Evolutionary conservation across 2,329 filamentous ascomycete species (phyloP).

Genomic region (Monosporascus ibericus): DNA sequence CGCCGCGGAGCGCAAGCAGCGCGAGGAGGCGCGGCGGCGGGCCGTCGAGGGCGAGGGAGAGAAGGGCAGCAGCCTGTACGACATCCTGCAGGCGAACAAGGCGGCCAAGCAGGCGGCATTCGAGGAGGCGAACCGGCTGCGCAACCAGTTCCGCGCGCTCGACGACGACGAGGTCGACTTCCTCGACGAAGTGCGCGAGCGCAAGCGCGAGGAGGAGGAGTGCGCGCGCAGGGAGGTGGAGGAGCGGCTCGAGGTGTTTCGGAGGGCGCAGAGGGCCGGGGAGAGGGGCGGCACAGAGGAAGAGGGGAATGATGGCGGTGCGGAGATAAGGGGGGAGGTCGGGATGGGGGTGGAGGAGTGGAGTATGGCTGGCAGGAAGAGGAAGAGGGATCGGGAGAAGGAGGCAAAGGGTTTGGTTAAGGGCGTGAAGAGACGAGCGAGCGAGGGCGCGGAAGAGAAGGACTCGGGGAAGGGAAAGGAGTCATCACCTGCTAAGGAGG

Average conservation of each 20-base stretch:
- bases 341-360: constrained; percentile 25
- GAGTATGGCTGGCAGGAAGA: constrained; percentile 29
- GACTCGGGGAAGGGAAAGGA: constrained; percentile 25
- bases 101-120: constrained; percentile 78
- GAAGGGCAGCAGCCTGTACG: constrained; percentile 55
- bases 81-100: constrained; percentile 77
- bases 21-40: constrained; percentile 43
- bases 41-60: constrained; percentile 39
- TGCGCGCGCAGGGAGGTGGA: constrained; percentile 48
- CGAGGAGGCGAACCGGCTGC: constrained; percentile 64
- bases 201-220: constrained; percentile 48
- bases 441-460: constrained; percentile 29
- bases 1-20: constrained; percentile 50
- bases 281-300: constrained; percentile 2
- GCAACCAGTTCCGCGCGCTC: constrained; percentile 71
- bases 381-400: constrained; percentile 31
- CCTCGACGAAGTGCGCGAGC: constrained; percentile 52
- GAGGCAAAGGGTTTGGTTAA: constrained; percentile 22
- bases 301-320: constrained; percentile 10
- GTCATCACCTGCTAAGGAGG: no score
- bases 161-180: constrained; percentile 78
- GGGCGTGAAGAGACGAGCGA: constrained; percentile 31
- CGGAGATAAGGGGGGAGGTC: constrained; percentile 14
- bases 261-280: constrained; percentile 38
- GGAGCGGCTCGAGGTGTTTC: constrained; percentile 50